Conservation (phyloP, 2,329 filamentous ascomycete species). For the Aspergillus pseudoglaucus region DNA sequence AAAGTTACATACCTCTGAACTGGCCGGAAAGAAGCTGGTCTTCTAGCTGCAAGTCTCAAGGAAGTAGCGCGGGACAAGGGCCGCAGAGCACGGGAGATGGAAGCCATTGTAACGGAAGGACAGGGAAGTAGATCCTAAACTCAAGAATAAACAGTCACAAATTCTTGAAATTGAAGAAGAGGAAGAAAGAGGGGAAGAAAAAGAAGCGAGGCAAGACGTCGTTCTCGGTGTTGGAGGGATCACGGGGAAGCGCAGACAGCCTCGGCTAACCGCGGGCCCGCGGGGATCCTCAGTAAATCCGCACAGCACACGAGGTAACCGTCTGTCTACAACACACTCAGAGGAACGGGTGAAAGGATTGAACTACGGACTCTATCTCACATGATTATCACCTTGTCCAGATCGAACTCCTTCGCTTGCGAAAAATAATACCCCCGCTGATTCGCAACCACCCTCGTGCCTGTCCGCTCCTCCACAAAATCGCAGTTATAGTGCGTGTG, state of each 20-base stretch:
- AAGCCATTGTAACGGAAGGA: conserved; percentile 37
- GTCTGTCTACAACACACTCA: background rate
- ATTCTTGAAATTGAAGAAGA: conserved; percentile 3
- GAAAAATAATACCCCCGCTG: conserved; percentile 38
- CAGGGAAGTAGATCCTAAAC: background rate
- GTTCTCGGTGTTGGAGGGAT: conserved; percentile 1
- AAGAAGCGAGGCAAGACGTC: background rate
- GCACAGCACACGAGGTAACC: background rate
- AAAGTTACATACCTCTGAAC: conserved; percentile 33
- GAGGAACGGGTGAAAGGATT: background rate
- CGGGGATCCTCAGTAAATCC: background rate
- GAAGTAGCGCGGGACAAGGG: conserved; percentile 38
- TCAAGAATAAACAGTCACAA: background rate
- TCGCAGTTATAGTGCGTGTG: conserved; percentile 45
- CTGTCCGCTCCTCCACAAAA: conserved; percentile 24
- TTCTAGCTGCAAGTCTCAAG: conserved; percentile 34
- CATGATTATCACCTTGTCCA: conserved; percentile 18
- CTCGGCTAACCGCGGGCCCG: conserved; percentile 15
- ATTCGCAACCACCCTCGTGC: conserved; percentile 35
- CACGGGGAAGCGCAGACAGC: conserved; percentile 7
- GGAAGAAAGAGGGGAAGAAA: background rate
- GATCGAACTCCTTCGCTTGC: conserved; percentile 31
- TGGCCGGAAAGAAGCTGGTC: conserved; percentile 31
- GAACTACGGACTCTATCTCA: background rate
- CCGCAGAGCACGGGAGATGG: conserved; percentile 42